A percentile compares a stretch with the other conserved stretches of the same genome.
These are phyloP conservation scores for Trypanosoma boissoni DNA, from an alignment of 208 protist genomes.

Conservation along the genomic window DNA sequence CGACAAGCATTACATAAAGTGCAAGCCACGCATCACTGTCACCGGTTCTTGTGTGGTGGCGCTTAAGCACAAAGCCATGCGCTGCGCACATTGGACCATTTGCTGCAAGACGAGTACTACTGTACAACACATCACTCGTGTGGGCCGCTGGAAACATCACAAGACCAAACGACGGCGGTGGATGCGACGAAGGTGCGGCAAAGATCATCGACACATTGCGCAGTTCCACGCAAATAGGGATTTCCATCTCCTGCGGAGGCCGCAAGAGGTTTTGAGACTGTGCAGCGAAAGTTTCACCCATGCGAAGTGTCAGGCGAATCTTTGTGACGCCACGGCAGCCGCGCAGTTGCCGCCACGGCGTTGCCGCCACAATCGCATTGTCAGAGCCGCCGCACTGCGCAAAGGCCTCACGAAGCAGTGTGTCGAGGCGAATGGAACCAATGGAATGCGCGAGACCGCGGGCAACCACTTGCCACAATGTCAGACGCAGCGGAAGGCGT, in stretches of 20 bases:
- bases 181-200: too few species aligned
- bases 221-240: too few species aligned
- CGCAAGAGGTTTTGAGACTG: too few species aligned
- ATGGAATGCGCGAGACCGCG: not conserved
- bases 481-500: not conserved
- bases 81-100: not conserved
- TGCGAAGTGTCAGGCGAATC: too few species aligned
- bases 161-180: too few species aligned
- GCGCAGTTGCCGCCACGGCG: not conserved
- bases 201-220: too few species aligned
- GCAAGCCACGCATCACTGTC: not conserved
- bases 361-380: not conserved
- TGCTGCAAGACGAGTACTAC: too few species aligned
- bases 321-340: not conserved
- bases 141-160: too few species aligned
- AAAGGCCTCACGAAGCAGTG: constrained; percentile 7
- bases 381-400: not conserved
- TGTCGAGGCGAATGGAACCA: constrained; percentile 14
- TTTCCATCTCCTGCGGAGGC: too few species aligned
- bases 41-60: not conserved
- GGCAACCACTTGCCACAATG: constrained; percentile 14
- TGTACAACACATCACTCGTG: too few species aligned
- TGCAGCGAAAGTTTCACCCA: too few species aligned
- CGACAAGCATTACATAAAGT: not conserved
- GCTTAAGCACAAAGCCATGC: not conserved